Conservation (phyloP, 2,329 filamentous ascomycete genomes). For the Mariannaea sp. region DNA sequence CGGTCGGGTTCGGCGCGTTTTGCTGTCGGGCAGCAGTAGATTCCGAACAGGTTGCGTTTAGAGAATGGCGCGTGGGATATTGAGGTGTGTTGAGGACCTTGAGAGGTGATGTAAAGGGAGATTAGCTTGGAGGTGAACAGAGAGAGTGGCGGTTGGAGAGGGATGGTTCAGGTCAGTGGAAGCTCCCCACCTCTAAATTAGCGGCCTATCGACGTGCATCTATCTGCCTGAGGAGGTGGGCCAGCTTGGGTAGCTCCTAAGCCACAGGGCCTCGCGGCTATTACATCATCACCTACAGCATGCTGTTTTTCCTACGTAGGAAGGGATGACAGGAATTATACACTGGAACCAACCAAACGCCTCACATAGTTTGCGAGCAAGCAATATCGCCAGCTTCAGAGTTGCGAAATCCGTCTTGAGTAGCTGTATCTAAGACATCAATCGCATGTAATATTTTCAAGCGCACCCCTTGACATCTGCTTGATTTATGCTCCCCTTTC, state of each 20-base stretch:
- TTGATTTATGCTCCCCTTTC: background rate
- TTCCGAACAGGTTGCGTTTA: background rate
- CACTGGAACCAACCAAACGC: background rate
- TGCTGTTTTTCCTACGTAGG: too few species aligned
- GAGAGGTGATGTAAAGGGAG: conserved; percentile 1
- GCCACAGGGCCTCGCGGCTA: conserved; percentile 16
- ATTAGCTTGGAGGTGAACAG: background rate
- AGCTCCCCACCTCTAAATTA: conserved; percentile 26
- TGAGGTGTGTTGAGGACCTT: background rate
- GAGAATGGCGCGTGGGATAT: background rate
- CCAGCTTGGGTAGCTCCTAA: conserved; percentile 19
- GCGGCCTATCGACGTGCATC: conserved; percentile 19
- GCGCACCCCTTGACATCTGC: background rate
- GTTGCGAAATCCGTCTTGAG: too few species aligned
- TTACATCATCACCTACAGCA: conserved; percentile 33
- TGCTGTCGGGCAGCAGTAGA: background rate
- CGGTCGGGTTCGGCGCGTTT: background rate
- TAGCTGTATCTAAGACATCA: background rate
- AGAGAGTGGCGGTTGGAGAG: conserved; percentile 16
- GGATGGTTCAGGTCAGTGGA: conserved; percentile 8
- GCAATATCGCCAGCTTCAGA: background rate
- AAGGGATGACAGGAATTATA: too few species aligned
- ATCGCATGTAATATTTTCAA: background rate
- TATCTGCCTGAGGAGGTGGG: too few species aligned
- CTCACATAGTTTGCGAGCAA: background rate